Conservation (phyloP, 2,329 filamentous ascomycete species). For the Arthrobotrys megalospora region DNA sequence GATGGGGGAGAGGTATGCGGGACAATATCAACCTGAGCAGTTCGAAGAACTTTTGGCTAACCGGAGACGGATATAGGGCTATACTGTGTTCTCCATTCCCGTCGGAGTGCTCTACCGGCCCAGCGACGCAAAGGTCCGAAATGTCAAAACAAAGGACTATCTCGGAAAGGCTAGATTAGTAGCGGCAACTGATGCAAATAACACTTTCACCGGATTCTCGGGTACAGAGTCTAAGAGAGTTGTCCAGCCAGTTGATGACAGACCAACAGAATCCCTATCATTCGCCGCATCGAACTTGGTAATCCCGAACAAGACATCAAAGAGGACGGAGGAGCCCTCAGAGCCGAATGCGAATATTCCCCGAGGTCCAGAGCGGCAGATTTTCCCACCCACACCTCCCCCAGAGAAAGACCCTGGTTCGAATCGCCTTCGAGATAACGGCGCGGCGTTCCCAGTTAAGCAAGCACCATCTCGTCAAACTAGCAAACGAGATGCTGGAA, state of each 20-base stretch:
- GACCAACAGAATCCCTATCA: slow-evolving; percentile 86
- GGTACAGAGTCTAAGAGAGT: slow-evolving; percentile 82
- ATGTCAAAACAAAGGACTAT: slow-evolving; percentile 97
- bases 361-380: slow-evolving; percentile 67
- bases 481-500: slow-evolving; percentile 76
- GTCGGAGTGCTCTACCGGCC: slow-evolving; percentile 95
- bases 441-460: slow-evolving; percentile 55
- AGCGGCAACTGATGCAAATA: slow-evolving; percentile 84
- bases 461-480: slow-evolving; percentile 72
- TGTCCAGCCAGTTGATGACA: slow-evolving; percentile 75
- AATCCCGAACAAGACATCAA: slow-evolving; percentile 77
- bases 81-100: slow-evolving; percentile 98
- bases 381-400: slow-evolving; percentile 98
- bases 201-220: slow-evolving; percentile 85
- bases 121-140: slow-evolving; percentile 98
- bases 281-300: slow-evolving; percentile 95
- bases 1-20: slow-evolving; percentile 87
- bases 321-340: slow-evolving; percentile 46
- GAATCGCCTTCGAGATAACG: slow-evolving; percentile 57
- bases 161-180: slow-evolving; percentile 95
- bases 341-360: slow-evolving; percentile 70
- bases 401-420: slow-evolving; percentile 79
- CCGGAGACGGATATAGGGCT: slow-evolving; percentile 75
- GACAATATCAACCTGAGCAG: too few relatives aligned
- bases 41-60: not conserved